Evolutionary conservation across 164 flowering plant species (phyloP), one percentile per base, ranked within the genome.

Genomic region (Magnolia sinica): DNA sequence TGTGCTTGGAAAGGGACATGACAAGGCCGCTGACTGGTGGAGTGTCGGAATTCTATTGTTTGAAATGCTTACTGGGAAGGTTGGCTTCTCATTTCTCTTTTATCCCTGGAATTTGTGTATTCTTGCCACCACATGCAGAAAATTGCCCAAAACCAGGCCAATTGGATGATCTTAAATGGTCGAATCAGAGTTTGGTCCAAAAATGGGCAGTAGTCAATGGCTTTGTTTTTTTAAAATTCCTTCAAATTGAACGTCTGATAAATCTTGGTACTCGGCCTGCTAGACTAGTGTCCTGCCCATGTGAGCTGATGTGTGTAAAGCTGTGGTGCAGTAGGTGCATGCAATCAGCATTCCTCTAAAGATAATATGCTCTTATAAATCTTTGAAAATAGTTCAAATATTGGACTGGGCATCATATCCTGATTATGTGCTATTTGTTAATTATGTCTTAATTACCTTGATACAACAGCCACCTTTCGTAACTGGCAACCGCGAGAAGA

Each of bases 11-110:
- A 95, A 90, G 81, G 98, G 99, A 27, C 97, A 95, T 78, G 88
- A 95, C 73, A 95, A 93, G 83, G 91, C 94, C 81, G 98, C 98
- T 59, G 98, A 95, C 74, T 95, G 99, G 99, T 95, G 99, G 99
- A 95, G 99, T 80, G 94, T 95, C 37, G 98, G 99, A 31, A 80
- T 95, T 64, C 80, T 95, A 45, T 71, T 92, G 65, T 93, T 83
- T 83, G 99, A 93, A 88, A 93, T 95, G 99, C 92, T 93, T 50
- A 92, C 96, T 71, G 99, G 99, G 71, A 88, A 95, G 95, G 98
- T 91, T 58, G 80, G 85, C 64, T n/a, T 52, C 18, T 59, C 64
- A 8, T n/a, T 18, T 78, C 27, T 49, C 13, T 8, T 75, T 9
- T n/a, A 45, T 52, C 45, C 45, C 45, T 37, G 45, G 45, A 37